A percentile compares a stretch with the other conserved stretches of the same genome.
Conservation (phyloP, 2,329 filamentous ascomycete species). For the Byssoonygena ceratinophila region DNA sequence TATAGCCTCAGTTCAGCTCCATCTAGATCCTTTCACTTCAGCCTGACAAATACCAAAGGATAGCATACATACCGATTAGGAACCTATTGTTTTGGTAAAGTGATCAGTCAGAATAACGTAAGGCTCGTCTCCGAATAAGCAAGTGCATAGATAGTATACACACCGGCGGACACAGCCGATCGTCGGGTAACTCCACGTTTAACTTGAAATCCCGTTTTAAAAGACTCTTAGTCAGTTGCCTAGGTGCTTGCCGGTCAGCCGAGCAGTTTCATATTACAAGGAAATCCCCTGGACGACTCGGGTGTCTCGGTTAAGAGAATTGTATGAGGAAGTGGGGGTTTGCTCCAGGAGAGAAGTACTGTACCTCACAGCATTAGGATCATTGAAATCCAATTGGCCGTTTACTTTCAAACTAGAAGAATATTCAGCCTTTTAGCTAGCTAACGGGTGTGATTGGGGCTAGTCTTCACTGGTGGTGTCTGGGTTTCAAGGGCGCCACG, state of each 20-base stretch:
- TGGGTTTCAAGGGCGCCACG: not conserved
- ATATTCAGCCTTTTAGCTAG: not conserved
- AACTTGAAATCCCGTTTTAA: conserved; percentile 66
- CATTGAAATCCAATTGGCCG: conserved; percentile 64
- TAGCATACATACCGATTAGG: conserved; percentile 36
- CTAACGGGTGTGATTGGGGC: not conserved
- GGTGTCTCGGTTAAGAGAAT: not conserved
- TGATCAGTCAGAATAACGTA: not conserved
- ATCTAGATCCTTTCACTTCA: not conserved
- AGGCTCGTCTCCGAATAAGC: not conserved
- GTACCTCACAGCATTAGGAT: conserved; percentile 65
- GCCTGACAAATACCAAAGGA: not conserved
- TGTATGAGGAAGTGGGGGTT: not conserved
- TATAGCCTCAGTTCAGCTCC: conserved; percentile 1
- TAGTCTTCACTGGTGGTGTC: not conserved
- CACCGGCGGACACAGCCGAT: conserved; percentile 80
- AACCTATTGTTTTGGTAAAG: conserved; percentile 24
- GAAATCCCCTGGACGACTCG: not conserved
- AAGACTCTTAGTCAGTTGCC: conserved; percentile 64
- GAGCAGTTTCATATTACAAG: not conserved
- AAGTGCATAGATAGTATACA: conserved; percentile 16
- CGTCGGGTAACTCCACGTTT: conserved; percentile 56
- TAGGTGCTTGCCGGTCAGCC: conserved; percentile 20
- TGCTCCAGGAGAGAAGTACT: not conserved
- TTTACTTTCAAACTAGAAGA: conserved; percentile 41